A percentile compares a stretch with the other conserved stretches of the same genome.
These are phyloP conservation scores for Penicillium paradoxum DNA, from an alignment of 495 filamentous ascomycete genomes.

Conservation along the genomic window DNA sequence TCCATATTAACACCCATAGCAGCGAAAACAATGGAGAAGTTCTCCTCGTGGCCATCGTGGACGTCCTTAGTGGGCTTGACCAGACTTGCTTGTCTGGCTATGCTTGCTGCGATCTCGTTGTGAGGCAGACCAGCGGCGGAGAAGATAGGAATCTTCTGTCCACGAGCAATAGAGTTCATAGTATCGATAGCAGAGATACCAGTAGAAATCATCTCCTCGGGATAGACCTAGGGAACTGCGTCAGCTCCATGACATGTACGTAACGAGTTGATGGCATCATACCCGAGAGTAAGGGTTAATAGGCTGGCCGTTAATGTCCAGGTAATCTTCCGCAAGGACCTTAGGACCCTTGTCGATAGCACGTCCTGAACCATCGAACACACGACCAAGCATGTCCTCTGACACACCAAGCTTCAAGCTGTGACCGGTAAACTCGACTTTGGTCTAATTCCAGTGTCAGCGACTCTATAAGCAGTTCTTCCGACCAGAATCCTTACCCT, in stretches of 20 bases:
- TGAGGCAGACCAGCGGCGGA: constrained; percentile 96
- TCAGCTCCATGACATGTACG: constrained; percentile 14
- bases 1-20: constrained; percentile 99
- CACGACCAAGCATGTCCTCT: constrained; percentile 98
- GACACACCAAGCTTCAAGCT: constrained; percentile 98
- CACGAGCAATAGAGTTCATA: constrained; percentile 99
- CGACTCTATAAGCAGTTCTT: not conserved
- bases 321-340: constrained; percentile 93
- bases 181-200: constrained; percentile 99
- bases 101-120: constrained; percentile 98
- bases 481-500: constrained; percentile 55
- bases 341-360: constrained; percentile 98
- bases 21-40: constrained; percentile 98
- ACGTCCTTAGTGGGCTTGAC: constrained; percentile 90
- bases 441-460: constrained; percentile 56
- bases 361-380: constrained; percentile 96
- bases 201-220: constrained; percentile 99
- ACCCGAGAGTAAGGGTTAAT: constrained; percentile 98
- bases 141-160: constrained; percentile 99
- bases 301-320: constrained; percentile 98
- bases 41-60: constrained; percentile 96
- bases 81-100: constrained; percentile 91
- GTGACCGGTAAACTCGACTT: constrained; percentile 94
- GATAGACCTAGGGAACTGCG: constrained; percentile 65
- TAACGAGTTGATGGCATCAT: constrained; percentile 7